Conservation (phyloP, 352 stramenopile genomes). For the Globisporangium canariense region DNA sequence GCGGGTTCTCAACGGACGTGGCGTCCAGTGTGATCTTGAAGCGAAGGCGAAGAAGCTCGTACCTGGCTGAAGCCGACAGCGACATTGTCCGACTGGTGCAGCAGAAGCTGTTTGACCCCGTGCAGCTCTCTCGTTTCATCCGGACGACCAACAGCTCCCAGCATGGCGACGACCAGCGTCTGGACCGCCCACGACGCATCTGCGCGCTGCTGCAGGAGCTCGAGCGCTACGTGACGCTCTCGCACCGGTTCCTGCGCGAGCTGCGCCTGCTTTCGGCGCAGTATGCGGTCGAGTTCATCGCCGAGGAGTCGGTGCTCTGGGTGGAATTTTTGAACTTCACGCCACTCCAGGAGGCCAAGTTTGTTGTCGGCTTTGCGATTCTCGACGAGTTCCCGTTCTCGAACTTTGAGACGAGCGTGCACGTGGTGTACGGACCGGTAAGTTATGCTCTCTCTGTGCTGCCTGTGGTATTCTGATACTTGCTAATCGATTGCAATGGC, state of each 20-base stretch:
- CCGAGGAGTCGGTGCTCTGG: conserved; percentile 44
- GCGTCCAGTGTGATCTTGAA: conserved; percentile 24
- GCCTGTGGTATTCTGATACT: not conserved
- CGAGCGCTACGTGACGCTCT: conserved; percentile 46
- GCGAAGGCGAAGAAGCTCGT: conserved; percentile 22
- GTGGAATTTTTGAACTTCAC: conserved; percentile 65
- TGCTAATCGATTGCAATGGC: not conserved
- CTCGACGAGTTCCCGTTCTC: conserved; percentile 49
- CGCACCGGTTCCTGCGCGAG: conserved; percentile 55
- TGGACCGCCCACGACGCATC: conserved; percentile 22
- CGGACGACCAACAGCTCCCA: conserved; percentile 11
- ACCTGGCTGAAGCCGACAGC: conserved; percentile 29
- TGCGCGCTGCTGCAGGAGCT: conserved; percentile 42
- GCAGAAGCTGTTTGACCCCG: conserved; percentile 46
- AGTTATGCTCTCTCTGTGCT: conserved; percentile 1
- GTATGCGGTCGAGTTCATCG: conserved; percentile 45
- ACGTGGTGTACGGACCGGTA: conserved; percentile 52
- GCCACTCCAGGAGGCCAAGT: conserved; percentile 28
- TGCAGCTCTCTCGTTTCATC: conserved; percentile 26
- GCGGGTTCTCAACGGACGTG: conserved; percentile 23
- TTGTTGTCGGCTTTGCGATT: conserved; percentile 56
- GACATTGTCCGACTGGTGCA: conserved; percentile 49
- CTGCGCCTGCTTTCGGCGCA: conserved; percentile 53
- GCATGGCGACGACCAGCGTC: conserved; percentile 22
- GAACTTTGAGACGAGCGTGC: conserved; percentile 37